Base-by-base conservation (phyloP, 1,284 basidiomycete species). In the Sporisorium scitamineum region DNA sequence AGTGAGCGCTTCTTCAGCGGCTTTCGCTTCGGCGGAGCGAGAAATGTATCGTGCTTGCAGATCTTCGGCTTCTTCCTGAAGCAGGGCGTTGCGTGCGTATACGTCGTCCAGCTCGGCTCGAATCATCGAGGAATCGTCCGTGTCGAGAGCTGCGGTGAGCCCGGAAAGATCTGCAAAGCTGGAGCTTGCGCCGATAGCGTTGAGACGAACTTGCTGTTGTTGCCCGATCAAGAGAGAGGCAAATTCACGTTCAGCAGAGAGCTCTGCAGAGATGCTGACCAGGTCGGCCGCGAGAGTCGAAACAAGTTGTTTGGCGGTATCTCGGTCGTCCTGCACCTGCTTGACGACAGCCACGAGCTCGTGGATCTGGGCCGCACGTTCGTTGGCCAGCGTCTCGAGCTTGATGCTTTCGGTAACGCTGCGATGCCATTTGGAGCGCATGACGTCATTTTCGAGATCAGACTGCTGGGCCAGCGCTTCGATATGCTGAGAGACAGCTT, bases 241-340 rank as follows among this genome's bases (percentile, higher is more conserved):
- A 4, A 71, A 56, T n/a, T 56, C 54, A 11, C 63, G 69, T 32
- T 71, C 69, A 10, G 69, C 69, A 27, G 22, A 16, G 26, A 71
- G 63, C 48, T 71, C 69, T 14, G 59, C 41, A 22, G 55, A 37
- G 52, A 71, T 59, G 55, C 63, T 66, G 47, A 22, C 32, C 32
- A 71, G 59, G 20, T 71, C 69, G 2, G 55, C 11, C 20, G 66
- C 55, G 13, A 71, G 54, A 5, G 45, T 37, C 3, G 55, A 29
- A 6, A 57, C 73, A 5, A 68, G 54, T 51, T 57, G 54, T 20
- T 72, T 71, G 48, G 62, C 66, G 11, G 66, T 42, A 37, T 76
- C 74, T 1, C 74, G 63, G 22, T 76, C 74, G 18, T 73, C 61
- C 39, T 76, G 70, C 0, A 76, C 66, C 57, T 76, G 74, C 47